These are phyloP conservation scores for Gracilaria domingensis DNA, from an alignment of 23 red algal species.

Conservation along the genomic window DNA sequence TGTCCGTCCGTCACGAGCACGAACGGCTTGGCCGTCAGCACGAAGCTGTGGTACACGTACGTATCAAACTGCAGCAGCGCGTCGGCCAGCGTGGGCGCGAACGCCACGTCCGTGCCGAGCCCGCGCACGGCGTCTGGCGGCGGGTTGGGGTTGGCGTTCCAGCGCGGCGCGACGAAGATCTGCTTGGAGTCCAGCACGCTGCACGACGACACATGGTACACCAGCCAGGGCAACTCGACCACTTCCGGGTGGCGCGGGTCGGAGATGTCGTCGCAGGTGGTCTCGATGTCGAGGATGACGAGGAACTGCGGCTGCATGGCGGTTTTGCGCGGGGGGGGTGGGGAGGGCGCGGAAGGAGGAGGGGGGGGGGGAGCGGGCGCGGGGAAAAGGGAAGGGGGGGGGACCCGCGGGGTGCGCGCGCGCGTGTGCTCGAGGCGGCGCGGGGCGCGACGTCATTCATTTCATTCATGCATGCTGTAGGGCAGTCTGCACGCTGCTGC, in stretches of 20 bases:
- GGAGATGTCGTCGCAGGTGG: conserved; percentile 50
- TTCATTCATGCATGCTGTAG: too few relatives aligned
- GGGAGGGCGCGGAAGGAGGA: background rate
- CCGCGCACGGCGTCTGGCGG: conserved; percentile 55
- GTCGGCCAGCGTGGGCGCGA: conserved; percentile 63
- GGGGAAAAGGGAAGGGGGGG: background rate
- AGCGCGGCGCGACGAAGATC: conserved; percentile 62
- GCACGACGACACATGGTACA: conserved; percentile 60
- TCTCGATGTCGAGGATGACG: conserved; percentile 81
- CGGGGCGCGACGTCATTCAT: too few relatives aligned
- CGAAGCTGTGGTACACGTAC: conserved; percentile 76
- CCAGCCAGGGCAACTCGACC: conserved; percentile 75
- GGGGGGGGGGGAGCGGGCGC: background rate
- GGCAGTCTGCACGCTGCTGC: too few relatives aligned
- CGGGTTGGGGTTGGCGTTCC: conserved; percentile 63
- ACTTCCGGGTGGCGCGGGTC: conserved; percentile 68
- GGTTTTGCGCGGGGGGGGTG: background rate
- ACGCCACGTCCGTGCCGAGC: conserved; percentile 56
- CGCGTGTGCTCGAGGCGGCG: background rate
- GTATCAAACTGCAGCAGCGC: conserved; percentile 80
- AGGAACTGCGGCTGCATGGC: conserved; percentile 55
- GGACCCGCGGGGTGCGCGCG: background rate
- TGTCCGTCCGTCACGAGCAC: conserved; percentile 79
- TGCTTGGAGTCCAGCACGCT: conserved; percentile 67
- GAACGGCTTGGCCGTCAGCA: conserved; percentile 63